These are phyloP conservation scores for Remersonia thermophila DNA, from an alignment of 2,329 filamentous ascomycete genomes.

Conservation along the genomic window DNA sequence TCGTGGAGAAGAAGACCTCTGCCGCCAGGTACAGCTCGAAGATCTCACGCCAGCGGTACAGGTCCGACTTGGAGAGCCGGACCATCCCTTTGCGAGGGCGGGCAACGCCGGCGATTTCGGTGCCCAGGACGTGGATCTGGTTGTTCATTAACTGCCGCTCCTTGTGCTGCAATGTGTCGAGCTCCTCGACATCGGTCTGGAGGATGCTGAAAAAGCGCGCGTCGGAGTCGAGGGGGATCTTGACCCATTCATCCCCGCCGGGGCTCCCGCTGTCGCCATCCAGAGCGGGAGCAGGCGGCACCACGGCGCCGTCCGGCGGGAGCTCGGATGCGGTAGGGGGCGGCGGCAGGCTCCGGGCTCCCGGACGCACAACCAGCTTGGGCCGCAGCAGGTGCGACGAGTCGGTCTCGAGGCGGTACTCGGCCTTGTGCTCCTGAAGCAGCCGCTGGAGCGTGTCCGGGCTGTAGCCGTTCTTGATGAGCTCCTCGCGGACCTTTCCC, in stretches of 20 bases:
- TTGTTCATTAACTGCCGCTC: constrained; percentile 52
- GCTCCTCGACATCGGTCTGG: constrained; percentile 54
- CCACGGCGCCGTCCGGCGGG: no score
- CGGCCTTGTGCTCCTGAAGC: constrained; percentile 36
- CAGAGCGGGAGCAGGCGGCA: no score
- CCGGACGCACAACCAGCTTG: constrained; percentile 18
- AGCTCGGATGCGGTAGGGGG: no score
- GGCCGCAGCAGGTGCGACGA: constrained; percentile 13
- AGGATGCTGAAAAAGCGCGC: constrained; percentile 69
- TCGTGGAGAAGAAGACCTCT: constrained; percentile 69
- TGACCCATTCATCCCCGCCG: constrained; percentile 33
- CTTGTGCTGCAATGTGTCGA: constrained; percentile 54
- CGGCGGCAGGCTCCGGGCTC: not conserved
- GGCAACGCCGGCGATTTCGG: constrained; percentile 50
- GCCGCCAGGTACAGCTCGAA: constrained; percentile 73
- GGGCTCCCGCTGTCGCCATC: constrained; percentile 1
- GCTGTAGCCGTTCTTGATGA: constrained; percentile 59
- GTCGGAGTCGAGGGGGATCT: constrained; percentile 67
- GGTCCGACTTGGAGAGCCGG: constrained; percentile 49
- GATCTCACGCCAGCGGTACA: constrained; percentile 66
- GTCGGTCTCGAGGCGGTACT: constrained; percentile 18
- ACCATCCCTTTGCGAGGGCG: constrained; percentile 37
- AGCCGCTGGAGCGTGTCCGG: constrained; percentile 56
- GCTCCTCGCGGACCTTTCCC: constrained; percentile 63
- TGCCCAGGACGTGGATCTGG: constrained; percentile 52